phyloP scores from a whole-genome alignment of 768 basidiomycete species.

The Suillus sp. region DNA sequence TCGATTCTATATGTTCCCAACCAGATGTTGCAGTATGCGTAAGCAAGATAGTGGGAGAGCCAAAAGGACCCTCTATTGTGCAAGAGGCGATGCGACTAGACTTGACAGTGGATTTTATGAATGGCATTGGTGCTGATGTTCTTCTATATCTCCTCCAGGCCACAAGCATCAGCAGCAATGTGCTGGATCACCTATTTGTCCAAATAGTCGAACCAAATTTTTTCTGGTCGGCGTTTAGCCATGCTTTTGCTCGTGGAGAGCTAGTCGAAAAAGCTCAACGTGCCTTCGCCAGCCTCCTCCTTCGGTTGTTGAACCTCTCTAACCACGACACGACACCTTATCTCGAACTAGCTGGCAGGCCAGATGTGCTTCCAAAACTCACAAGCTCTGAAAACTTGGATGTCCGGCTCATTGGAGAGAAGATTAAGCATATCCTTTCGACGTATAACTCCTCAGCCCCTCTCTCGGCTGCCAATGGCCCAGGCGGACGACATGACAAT shows the following conservation, averaged over 20 bases:
- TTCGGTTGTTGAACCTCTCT: conserved; percentile 43
- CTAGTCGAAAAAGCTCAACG: conserved; percentile 35
- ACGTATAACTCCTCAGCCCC: conserved; percentile 22
- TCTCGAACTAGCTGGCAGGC: conserved; percentile 35
- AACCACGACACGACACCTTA: conserved; percentile 34
- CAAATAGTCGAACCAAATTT: conserved; percentile 46
- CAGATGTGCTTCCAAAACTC: conserved; percentile 23
- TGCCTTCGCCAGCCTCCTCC: conserved; percentile 49
- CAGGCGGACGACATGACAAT: conserved; percentile 67
- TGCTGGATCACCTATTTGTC: conserved; percentile 38
- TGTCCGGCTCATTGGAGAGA: conserved; percentile 33
- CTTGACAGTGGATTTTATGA: conserved; percentile 37
- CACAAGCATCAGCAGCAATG: conserved; percentile 39
- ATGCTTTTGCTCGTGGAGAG: conserved; percentile 30
- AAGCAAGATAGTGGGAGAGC: conserved; percentile 35
- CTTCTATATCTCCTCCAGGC: conserved; percentile 41
- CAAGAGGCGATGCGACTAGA: conserved; percentile 41
- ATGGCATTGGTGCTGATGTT: conserved; percentile 37
- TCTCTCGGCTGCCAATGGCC: conserved; percentile 30
- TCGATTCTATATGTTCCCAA: conserved; percentile 45
- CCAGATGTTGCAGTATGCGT: conserved; percentile 37
- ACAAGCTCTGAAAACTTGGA: conserved; percentile 23
- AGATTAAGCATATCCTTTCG: conserved; percentile 38
- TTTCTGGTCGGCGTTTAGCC: conserved; percentile 42
- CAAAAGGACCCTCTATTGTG: conserved; percentile 36